Evolutionary conservation across 371 early-diverging fungal species (phyloP).

Genomic region (Syncephalastrum sp.): DNA sequence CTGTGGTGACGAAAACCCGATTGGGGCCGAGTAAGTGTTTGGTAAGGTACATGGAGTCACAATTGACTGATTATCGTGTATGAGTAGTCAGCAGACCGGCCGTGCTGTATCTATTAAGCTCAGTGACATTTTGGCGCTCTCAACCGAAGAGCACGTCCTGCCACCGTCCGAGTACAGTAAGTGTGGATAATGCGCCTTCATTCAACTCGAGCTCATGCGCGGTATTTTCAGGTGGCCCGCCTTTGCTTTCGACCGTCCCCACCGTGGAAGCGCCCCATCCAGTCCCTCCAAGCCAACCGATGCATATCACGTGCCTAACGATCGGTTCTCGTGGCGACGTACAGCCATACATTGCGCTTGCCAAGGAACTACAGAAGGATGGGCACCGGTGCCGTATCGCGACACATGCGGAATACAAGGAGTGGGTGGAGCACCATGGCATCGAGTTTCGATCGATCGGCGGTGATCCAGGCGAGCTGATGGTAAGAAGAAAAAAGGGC

Average conservation of each 20-base stretch:
- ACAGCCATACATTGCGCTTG: conserved; percentile 81
- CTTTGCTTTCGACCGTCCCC: conserved; percentile 10
- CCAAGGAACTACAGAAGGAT: conserved; percentile 68
- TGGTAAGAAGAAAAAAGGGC: conserved; percentile 28
- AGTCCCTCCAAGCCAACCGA: conserved; percentile 29
- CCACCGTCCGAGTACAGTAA: conserved; percentile 36
- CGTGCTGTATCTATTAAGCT: conserved; percentile 10
- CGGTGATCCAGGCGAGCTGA: conserved; percentile 70
- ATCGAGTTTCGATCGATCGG: conserved; percentile 74
- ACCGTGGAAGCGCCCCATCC: not conserved
- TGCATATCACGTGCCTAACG: conserved; percentile 77
- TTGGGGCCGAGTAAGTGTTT: no score
- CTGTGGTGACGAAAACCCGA: no score
- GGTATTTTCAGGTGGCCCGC: conserved; percentile 15
- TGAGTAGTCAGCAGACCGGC: not conserved
- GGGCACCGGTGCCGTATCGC: conserved; percentile 77
- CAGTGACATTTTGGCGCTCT: conserved; percentile 22
- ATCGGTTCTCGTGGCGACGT: conserved; percentile 87
- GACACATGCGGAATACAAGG: conserved; percentile 72
- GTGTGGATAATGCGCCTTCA: not conserved
- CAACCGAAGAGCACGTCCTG: conserved; percentile 23
- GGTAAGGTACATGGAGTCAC: no score
- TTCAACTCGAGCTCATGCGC: not conserved
- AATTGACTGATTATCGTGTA: not conserved
- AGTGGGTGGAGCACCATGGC: conserved; percentile 70